These are phyloP conservation scores for Aspergillus panamensis DNA, from an alignment of 495 filamentous ascomycete genomes.

Conservation along the genomic window DNA sequence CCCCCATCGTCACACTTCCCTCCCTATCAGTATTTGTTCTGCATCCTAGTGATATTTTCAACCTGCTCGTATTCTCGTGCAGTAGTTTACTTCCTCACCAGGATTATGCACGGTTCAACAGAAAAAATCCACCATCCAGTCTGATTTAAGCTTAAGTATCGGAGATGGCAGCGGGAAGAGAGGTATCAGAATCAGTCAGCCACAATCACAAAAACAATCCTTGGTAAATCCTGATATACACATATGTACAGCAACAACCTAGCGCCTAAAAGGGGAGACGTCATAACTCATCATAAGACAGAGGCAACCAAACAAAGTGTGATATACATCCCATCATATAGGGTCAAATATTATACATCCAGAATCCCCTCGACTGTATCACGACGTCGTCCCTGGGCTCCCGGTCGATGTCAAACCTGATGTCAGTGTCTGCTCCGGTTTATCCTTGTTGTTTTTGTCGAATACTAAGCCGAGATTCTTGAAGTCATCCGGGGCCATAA, in stretches of 20 bases:
- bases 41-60: no score
- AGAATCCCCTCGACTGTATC: neutral
- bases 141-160: no score
- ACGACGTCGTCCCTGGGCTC: neutral
- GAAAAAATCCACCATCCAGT: no score
- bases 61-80: no score
- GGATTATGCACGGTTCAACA: no score
- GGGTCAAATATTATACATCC: neutral
- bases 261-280: neutral
- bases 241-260: neutral
- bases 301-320: neutral
- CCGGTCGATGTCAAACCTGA: neutral
- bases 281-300: constrained; percentile 1
- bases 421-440: constrained; percentile 10
- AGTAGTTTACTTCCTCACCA: no score
- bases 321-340: neutral
- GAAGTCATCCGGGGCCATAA: constrained; percentile 93
- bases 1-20: neutral
- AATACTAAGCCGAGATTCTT: constrained; percentile 85
- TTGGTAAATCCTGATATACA: neutral
- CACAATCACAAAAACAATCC: neutral
- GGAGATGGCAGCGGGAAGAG: no score
- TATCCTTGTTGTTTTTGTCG: constrained; percentile 30
- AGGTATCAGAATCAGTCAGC: no score
- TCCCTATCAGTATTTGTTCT: no score